Evolutionary conservation across 192 early-diverging fungal genomes (phyloP).

Genomic region (Backusella liffmaniae): DNA sequence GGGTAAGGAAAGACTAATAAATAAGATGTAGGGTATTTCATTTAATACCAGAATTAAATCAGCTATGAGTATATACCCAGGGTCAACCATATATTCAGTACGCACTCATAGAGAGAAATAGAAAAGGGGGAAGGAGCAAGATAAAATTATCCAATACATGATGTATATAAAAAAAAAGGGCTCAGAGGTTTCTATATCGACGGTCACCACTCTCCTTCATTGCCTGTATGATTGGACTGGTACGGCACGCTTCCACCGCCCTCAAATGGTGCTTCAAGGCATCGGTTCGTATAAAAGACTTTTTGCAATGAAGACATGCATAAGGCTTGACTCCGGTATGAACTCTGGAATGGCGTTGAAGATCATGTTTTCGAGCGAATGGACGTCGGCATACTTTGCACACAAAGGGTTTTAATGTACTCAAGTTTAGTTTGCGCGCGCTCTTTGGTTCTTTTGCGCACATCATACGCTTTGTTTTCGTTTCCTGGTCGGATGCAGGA

Average conservation of each 20-base stretch:
- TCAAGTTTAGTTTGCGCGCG: neutral
- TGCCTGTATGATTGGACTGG: conserved; percentile 25
- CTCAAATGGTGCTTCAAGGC: conserved; percentile 69
- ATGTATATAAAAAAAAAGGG: neutral
- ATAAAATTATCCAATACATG: neutral
- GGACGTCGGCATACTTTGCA: conserved; percentile 61
- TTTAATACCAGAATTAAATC: neutral
- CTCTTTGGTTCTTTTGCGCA: too few species aligned
- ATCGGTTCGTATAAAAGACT: conserved; percentile 74
- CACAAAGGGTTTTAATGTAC: conserved; percentile 45
- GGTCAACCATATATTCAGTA: neutral
- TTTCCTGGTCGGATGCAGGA: neutral
- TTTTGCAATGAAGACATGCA: conserved; percentile 61
- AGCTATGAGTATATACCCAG: too few species aligned
- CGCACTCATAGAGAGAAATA: neutral
- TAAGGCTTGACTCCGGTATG: conserved; percentile 69
- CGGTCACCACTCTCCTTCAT: conserved; percentile 24
- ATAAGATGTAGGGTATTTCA: neutral
- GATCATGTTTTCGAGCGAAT: conserved; percentile 78
- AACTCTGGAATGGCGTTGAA: conserved; percentile 65
- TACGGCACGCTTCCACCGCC: conserved; percentile 26
- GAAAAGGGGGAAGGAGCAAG: neutral
- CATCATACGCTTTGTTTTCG: neutral
- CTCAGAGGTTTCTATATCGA: conserved; percentile 12
- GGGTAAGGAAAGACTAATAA: neutral